phyloP scores from a whole-genome alignment of 441 rosid species.

The Hura crepitans region DNA sequence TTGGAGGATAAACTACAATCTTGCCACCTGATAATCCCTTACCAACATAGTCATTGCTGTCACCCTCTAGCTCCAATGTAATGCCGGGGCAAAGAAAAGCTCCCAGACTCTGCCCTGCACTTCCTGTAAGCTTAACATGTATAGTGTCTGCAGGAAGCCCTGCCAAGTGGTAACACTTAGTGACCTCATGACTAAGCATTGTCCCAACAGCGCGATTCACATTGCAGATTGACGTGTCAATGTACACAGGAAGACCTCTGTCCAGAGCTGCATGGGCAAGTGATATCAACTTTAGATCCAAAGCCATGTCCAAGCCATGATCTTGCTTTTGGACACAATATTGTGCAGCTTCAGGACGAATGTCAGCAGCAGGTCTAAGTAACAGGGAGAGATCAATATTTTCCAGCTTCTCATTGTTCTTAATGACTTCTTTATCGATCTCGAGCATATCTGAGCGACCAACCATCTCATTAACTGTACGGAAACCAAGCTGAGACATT shows the following conservation, averaged over 20 bases:
- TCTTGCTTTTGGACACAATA: slow-evolving; percentile 95
- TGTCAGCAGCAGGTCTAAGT: slow-evolving; percentile 92
- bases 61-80: slow-evolving; percentile 93
- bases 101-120: slow-evolving; percentile 99
- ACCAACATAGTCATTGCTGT: slow-evolving; percentile 96
- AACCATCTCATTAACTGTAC: slow-evolving; percentile 82
- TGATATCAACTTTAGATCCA: slow-evolving; percentile 74
- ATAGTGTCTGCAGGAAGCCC: slow-evolving; percentile 95
- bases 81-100: slow-evolving; percentile 98
- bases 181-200: slow-evolving; percentile 99
- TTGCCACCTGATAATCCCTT: slow-evolving; percentile 99
- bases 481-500: slow-evolving; percentile 92
- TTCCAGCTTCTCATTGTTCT: slow-evolving; percentile 77
- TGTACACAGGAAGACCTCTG: slow-evolving; percentile 78
- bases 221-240: slow-evolving; percentile 76
- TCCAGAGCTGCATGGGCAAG: slow-evolving; percentile 76
- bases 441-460: slow-evolving; percentile 99
- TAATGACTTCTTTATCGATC: slow-evolving; percentile 79
- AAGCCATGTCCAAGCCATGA: slow-evolving; percentile 94
- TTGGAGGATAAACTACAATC: slow-evolving; percentile 93
- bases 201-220: slow-evolving; percentile 99
- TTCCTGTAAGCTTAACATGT: slow-evolving; percentile 82
- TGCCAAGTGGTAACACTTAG: slow-evolving; percentile 71
- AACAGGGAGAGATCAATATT: slow-evolving; percentile 87
- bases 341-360: slow-evolving; percentile 95